Conservation (phyloP, 495 filamentous ascomycete genomes). For the Xylaria intraflava region DNA sequence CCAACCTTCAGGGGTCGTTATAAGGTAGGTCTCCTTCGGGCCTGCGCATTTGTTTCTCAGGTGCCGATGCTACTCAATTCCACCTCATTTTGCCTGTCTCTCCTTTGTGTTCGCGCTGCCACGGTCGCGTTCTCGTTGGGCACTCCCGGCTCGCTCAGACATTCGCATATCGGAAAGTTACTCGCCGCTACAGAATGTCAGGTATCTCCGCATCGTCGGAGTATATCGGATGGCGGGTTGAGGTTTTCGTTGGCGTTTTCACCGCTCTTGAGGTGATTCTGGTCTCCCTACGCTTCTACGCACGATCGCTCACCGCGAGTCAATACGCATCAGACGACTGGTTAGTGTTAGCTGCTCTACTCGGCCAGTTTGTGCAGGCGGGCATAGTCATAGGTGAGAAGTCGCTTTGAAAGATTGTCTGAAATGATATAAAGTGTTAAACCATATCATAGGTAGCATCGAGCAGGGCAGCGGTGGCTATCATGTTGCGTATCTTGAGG, state of each 20-base stretch:
- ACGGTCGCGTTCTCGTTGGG: no score
- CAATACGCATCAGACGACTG: background rate
- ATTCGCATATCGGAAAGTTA: no score
- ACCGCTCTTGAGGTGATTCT: background rate
- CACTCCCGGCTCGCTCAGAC: no score
- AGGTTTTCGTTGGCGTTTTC: background rate
- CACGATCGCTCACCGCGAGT: background rate
- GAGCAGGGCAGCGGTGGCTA: background rate
- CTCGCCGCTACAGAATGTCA: no score
- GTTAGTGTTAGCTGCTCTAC: background rate
- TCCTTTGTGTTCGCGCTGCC: no score
- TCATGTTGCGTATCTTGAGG: background rate
- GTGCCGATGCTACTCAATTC: no score
- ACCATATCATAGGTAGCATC: background rate
- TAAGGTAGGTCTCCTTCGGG: no score
- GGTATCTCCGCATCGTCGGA: no score
- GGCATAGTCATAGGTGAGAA: background rate
- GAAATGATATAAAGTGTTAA: background rate
- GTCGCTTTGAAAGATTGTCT: background rate
- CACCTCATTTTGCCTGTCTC: no score
- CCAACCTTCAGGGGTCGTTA: no score
- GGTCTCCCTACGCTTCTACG: background rate
- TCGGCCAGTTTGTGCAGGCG: background rate
- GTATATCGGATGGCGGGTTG: background rate
- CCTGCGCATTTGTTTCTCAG: no score